Percentiles rank a stretch among this genome's conserved stretches.
These are phyloP conservation scores for Phlebopus sp. DNA, from an alignment of 1,284 basidiomycete genomes.

Conservation along the genomic window DNA sequence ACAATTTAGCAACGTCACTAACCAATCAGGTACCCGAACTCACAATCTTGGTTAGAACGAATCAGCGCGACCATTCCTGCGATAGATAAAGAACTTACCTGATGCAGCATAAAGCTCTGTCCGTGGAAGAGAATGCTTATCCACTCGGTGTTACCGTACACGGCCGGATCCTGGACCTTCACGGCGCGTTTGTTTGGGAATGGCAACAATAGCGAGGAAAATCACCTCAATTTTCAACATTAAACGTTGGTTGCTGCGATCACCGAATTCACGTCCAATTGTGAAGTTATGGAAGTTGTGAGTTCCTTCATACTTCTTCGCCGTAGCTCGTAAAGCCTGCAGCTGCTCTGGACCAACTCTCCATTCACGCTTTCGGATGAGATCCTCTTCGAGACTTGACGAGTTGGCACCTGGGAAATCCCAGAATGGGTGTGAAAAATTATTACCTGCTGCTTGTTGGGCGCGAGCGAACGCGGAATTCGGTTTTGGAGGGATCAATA, in stretches of 20 bases:
- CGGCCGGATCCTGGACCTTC: conserved; percentile 74
- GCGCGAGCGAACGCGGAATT: conserved; percentile 58
- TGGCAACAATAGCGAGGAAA: not conserved
- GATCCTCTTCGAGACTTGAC: conserved; percentile 49
- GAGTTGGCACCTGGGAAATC: conserved; percentile 34
- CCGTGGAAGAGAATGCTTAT: conserved; percentile 92
- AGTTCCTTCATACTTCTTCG: conserved; percentile 72
- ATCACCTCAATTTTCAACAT: conserved; percentile 84
- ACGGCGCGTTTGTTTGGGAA: not conserved
- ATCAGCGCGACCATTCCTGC: conserved; percentile 12
- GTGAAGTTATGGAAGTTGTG: conserved; percentile 99
- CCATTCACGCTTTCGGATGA: conserved; percentile 65
- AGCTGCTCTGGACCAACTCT: conserved; percentile 57
- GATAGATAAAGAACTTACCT: conserved; percentile 46
- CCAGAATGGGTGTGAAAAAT: conserved; percentile 49
- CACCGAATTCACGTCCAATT: conserved; percentile 81
- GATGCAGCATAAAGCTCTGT: conserved; percentile 99
- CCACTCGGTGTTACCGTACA: conserved; percentile 94
- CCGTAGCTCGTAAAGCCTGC: conserved; percentile 52
- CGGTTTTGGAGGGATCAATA: conserved; percentile 89
- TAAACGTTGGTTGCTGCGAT: conserved; percentile 77
- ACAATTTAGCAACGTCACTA: conserved; percentile 3
- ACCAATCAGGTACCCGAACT: conserved; percentile 7
- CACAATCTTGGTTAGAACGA: conserved; percentile 21
- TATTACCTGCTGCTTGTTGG: conserved; percentile 23